Evolutionary conservation across 1,139 yeast species (phyloP), one percentile per base, ranked within the genome.

Genomic region (Eremothecium coryli): DNA sequence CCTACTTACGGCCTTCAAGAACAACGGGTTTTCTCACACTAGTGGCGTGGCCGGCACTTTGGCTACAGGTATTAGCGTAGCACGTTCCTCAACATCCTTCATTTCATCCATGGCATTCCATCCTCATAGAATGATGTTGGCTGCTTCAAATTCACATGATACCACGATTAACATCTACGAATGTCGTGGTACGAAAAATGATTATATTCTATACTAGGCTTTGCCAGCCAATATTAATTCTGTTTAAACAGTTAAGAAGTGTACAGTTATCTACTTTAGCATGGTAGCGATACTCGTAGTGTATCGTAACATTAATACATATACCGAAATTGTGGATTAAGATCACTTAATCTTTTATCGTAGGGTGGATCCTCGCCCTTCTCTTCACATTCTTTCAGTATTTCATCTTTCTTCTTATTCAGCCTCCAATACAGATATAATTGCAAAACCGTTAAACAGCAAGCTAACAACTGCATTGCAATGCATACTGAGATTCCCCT

Each of bases 61-160:
- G 15, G 54, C 59, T 5, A 46, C 54, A 6, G 56, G 56, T 31
- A 50, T 52, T 11, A 32, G 48, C 5, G 31, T 45, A 17, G 30
- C 48, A 3, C 38, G 50, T 4, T 24, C 43, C 2, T 43, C 66
- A 2, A 39, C 40, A 13, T 59, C 66, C 48, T 80, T 76, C 47
- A 66, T 84, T 36, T 75, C 88, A 4, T 66, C 76, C 9, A 59
- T 86, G 41, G 68, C 80, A 0, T 75, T 90, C 56, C 99, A 90
- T 55, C 99, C 99, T 2, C 98, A 93, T 55, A 66, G 93, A 43
- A 84, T 90, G 95, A 74, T 84, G 71, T 56, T 90, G 56, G 97
- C 96, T 1, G 82, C 85, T 1, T 79, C 81, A 49, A 82, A 82
- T 52, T 72, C 78, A 38, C 94, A 82, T 50, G 94, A 82, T 51